Base-by-base conservation (phyloP, 1,139 yeast genomes). In the Candida sp. region DNA sequence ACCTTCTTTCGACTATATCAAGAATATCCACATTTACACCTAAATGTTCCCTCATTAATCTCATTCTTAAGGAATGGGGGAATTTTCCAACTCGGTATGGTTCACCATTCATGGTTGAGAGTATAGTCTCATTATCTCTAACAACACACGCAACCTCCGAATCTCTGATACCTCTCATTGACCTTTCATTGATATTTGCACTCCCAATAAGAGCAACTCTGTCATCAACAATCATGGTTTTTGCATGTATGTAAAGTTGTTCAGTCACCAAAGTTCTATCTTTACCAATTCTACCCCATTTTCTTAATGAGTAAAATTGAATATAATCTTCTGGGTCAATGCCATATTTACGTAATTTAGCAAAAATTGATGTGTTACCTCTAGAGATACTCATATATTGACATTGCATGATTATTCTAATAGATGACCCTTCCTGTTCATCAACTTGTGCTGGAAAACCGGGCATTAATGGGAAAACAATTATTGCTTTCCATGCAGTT, bases 361-460 rank as follows among this genome's bases (percentile, higher is more conserved):
- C 91, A 70, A 84, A 91, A 12, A 95, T 88, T 1, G 97, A 88
- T n/a, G 90, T 77, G 11, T 84, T 77, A 1, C 99, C 99, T 59
- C 96, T 79, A 1, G 96, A 88, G 37, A 95, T 95, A 2, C 96
- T 85, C 81, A 87, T 83, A 62, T 82, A 95, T 64, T 95, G 98
- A 59, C 98, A 90, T 66, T 91, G 95, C 96, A 93, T 91, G 54
- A 95, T 95, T 30, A 93, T 87, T 55, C 99, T 79, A 5, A 95
- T 93, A 21, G 96, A 82, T 0, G 97, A 86, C 5, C 97, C 99
- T 53, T 90, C 97, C 5, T 95, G 87, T 51, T 87, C 81, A 61
- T 93, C 98, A 32, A 95, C 96, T 53, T 90, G 89, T 15, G 96
- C 84, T 57, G 88, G 96, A 61, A 95, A 95, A 0, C 99, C 99